Evolutionary conservation across 1,139 yeast genomes (phyloP), one percentile per base, ranked within the genome.

Genomic region (Candida pseudoviswanathii): DNA sequence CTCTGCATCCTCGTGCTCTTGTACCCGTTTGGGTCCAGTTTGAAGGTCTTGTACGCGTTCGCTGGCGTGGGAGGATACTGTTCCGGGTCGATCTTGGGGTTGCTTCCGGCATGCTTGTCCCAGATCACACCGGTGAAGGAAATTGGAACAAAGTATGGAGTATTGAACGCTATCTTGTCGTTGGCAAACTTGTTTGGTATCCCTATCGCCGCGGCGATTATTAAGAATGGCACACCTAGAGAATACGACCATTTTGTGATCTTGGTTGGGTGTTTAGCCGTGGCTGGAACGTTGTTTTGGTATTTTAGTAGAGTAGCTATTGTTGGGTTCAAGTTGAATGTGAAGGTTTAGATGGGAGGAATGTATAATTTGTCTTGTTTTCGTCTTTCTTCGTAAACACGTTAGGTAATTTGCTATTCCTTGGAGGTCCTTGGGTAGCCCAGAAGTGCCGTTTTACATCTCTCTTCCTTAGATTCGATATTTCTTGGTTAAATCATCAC

Each of bases 151-250:
- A 62, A 74, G 30, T 75, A 72, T 49, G 79, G 80, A 1, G 54
- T 73, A 11, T 64, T 71, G 58, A 70, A 71, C 58, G 66, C 70
- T 37, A 62, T 71, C 50, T 67, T 71, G n/a, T 71, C 77, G 47
- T 52, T 69, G 44, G 77, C 77, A 3, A 73, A 71, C 48, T 61
- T 75, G 41, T 61, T 75, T 44, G 78, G 77, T 11, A 66, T 75
- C n/a, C 79, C 79, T 3, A 56, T 72, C n/a, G 78, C 73, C 3
- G 75, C 77, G 27, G 68, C 72, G n/a, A 69, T 75, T 26, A 74
- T 75, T 39, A 72, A 70, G 7, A 56, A 65, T 39, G 74, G 73
- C 27, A 59, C 65, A 32, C 55, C 56, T 33, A 61, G 58, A 26
- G 64, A 66, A 41, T 75, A 75, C 51, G 55, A 61, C 34, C 61